Percentiles rank a stretch among this genome's conserved stretches.
Evolutionary conservation across 2,329 filamentous ascomycete species (phyloP).

Genomic region (Pseudogymnoascus sp.): DNA sequence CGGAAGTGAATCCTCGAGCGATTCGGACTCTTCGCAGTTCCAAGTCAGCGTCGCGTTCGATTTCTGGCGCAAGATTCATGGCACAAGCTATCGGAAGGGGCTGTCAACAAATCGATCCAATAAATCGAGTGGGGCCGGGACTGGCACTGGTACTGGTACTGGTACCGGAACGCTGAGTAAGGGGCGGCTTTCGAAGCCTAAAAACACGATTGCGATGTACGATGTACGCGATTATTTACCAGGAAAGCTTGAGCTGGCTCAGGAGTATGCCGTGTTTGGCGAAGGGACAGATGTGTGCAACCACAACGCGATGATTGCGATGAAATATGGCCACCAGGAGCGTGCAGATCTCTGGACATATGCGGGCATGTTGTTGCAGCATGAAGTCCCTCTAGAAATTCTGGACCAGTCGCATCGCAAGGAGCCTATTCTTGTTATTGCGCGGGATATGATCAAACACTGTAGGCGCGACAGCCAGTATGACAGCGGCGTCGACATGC

Average conservation of each 20-base stretch:
- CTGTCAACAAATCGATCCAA: slow-evolving; percentile 28
- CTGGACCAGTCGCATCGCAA: slow-evolving; percentile 45
- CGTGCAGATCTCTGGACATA: slow-evolving; percentile 79
- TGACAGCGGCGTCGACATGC: slow-evolving; percentile 40
- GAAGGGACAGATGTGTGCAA: slow-evolving; percentile 72
- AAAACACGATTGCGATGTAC: slow-evolving; percentile 67
- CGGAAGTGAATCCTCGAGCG: slow-evolving; percentile 25
- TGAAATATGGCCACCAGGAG: slow-evolving; percentile 60
- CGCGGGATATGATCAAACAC: slow-evolving; percentile 48
- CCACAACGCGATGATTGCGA: slow-evolving; percentile 74
- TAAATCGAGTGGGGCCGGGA: slow-evolving; percentile 36
- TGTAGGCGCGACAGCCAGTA: slow-evolving; percentile 34
- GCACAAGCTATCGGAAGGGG: slow-evolving; percentile 20
- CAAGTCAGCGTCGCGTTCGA: slow-evolving; percentile 19
- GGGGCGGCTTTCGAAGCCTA: slow-evolving; percentile 33
- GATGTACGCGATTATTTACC: slow-evolving; percentile 65
- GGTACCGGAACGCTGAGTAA: slow-evolving; percentile 29
- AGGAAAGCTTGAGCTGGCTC: slow-evolving; percentile 66
- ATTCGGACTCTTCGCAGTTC: slow-evolving; percentile 28
- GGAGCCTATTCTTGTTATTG: slow-evolving; percentile 55
- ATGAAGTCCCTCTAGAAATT: slow-evolving; percentile 64
- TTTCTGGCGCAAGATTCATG: slow-evolving; percentile 23
- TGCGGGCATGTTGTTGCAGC: slow-evolving; percentile 65
- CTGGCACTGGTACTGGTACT: slow-evolving; percentile 47
- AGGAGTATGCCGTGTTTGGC: slow-evolving; percentile 76